Evolutionary conservation across 768 basidiomycete species (phyloP), one percentile per base, ranked within the genome.

Genomic region (Trametes elegans): DNA sequence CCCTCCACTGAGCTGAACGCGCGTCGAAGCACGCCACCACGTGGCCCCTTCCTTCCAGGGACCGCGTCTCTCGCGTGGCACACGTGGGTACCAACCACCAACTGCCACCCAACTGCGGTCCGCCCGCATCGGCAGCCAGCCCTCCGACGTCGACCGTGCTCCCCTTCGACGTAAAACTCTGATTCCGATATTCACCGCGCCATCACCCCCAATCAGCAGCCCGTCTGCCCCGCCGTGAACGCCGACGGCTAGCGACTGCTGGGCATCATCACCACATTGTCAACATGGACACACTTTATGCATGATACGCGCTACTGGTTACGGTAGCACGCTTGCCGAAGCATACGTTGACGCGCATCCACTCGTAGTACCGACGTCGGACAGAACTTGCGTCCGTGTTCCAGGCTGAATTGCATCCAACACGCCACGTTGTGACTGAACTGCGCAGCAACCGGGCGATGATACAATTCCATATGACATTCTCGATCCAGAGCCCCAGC

Each of bases 1-100:
- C 31, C 36, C 55, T 41, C 26, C 48, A 50, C 55, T 44, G 45
- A 44, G 42, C 53, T 53, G 55, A 41, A 62, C 61, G 55, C 64
- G 64, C 64, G 59, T 63, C 49, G 55, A 13, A 24, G n/a, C n/a
- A 26, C 9, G 3, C 14, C 27, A 10, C 49, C 58, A 59, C 58
- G 58, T 59, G 58, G 35, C 19, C 32, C 21, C 26, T 42, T 7
- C 24, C 19, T 14, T 24, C 16, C 21, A 13, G 34, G 27, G 26
- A 49, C 7, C 42, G 48, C 48, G 27, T 19, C 38, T 7, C 28
- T 50, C 49, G 49, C 49, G 49, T 50, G 49, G 3, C 13, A 9
- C 40, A 41, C 49, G 40, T 42, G 49, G 28, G 31, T 8, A 8
- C 28, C 27, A 29, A 2, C 19, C 19, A 7, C 29, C 19, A 29